Conservation (phyloP, 306 rosid genomes). For the Astragalus glycyphyllos region DNA sequence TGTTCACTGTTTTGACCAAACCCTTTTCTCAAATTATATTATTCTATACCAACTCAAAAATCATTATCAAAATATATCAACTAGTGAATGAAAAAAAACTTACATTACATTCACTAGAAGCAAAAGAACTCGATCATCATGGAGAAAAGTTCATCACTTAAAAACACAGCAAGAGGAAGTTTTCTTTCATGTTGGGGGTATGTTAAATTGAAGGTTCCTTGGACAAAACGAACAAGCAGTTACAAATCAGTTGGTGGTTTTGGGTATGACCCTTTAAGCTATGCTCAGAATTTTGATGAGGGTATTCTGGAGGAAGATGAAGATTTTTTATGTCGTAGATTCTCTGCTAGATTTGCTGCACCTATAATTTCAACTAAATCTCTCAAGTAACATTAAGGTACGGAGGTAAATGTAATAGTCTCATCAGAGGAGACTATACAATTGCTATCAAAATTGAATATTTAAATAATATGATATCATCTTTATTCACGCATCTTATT, state of each 20-base stretch:
- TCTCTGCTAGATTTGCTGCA: slow-evolving; percentile 72
- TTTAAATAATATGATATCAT: background rate
- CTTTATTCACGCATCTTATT: background rate
- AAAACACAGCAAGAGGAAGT: slow-evolving; percentile 30
- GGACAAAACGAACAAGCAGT: slow-evolving; percentile 42
- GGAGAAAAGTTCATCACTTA: slow-evolving; percentile 56
- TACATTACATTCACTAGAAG: no score
- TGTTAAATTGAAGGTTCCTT: slow-evolving; percentile 68
- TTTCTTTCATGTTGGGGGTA: slow-evolving; percentile 66
- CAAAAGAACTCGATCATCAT: background rate
- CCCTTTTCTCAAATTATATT: slow-evolving; percentile 9
- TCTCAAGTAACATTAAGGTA: slow-evolving; percentile 33
- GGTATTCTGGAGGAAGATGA: slow-evolving; percentile 55
- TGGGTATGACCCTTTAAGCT: slow-evolving; percentile 73
- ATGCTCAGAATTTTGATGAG: slow-evolving; percentile 79
- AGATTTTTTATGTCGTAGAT: slow-evolving; percentile 49
- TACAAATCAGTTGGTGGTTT: slow-evolving; percentile 53
- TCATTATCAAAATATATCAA: slow-evolving; percentile 24
- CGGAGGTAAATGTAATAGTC: background rate
- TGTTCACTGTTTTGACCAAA: slow-evolving; percentile 19
- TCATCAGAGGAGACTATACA: background rate
- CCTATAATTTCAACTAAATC: slow-evolving; percentile 51
- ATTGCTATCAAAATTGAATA: slow-evolving; percentile 1
- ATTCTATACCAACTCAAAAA: slow-evolving; percentile 55
- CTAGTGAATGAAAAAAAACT: background rate